phyloP scores from a whole-genome alignment of 192 early-diverging fungal genomes.

The Rhizophagus prolifer region DNA sequence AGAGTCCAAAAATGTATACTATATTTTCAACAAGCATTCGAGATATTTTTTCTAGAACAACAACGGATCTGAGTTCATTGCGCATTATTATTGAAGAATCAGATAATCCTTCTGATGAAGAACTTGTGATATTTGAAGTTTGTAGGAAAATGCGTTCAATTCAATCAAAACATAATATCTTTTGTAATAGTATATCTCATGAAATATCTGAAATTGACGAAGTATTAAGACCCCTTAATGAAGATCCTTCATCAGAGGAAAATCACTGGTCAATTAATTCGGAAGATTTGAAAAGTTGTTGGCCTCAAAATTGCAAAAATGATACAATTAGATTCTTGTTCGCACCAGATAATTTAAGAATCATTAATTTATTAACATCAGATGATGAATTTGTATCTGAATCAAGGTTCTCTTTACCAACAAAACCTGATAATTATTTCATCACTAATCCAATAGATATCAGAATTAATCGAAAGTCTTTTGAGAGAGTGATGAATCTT shows the following conservation, averaged over 20 bases:
- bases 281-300: not conserved
- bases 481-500: not conserved
- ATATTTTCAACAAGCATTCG: not conserved
- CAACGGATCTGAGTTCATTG: not conserved
- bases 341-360: not conserved
- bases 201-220: not conserved
- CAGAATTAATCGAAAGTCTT: not conserved
- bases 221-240: not conserved
- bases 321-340: not conserved
- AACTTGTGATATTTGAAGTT: not conserved
- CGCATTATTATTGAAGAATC: not conserved
- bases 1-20: not conserved
- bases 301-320: not conserved
- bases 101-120: not conserved
- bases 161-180: not conserved
- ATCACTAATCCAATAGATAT: not conserved
- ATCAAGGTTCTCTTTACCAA: not conserved
- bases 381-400: not conserved
- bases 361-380: not conserved
- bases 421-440: not conserved
- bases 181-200: not conserved
- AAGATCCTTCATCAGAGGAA: not conserved
- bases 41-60: not conserved
- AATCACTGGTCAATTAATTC: not conserved
- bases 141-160: not conserved